Evolutionary conservation across 2,329 filamentous ascomycete genomes (phyloP), one percentile per base, ranked within the genome.

Genomic region (Alternaria atra): DNA sequence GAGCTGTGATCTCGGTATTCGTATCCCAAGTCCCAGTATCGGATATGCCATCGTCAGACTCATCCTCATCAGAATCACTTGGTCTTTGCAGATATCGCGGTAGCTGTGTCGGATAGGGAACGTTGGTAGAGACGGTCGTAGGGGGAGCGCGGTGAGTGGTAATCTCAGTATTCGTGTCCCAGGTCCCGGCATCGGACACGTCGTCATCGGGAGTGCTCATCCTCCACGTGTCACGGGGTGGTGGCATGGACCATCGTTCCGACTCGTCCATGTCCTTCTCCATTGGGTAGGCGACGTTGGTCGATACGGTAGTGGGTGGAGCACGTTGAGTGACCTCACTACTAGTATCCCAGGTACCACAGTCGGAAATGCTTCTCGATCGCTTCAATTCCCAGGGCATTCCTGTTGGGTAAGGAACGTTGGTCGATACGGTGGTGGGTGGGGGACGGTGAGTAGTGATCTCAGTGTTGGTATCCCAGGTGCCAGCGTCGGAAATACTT

Each of bases 341-440:
- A 43, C 48, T 58, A 10, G 58, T 61, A 35, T 61, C 58, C 58
- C 58, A 61, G 9, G 55, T 62, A 27, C 43, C 61, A 12, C 34
- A 46, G 25, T 57, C 50, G 10, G 57, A 44, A n/a, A 61, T 52
- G 37, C 58, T 60, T 29, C 44, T 48, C 37, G 42, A 48, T 27
- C 54, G 47, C 35, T 55, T 47, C 54, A 58, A 42, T 12, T 61
- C 35, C 40, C 53, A 47, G 25, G 54, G 27, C 27, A 47, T 30
- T 12, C 48, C 54, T 12, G 54, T 61, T 7, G 42, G 42, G 17
- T 61, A 61, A 1, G 58, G 54, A 30, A 61, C 54, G 17, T 61
- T 61, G 35, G 58, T 61, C 9, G 58, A 61, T 9, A 61, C 54
- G n/a, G 58, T 61, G 12, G 58, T 61, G 15, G 58, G 54, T 12